A percentile compares a stretch with the other conserved stretches of the same genome.
phyloP scores from a whole-genome alignment of 2,329 filamentous ascomycete species.

The Gnomoniopsis sp. region DNA sequence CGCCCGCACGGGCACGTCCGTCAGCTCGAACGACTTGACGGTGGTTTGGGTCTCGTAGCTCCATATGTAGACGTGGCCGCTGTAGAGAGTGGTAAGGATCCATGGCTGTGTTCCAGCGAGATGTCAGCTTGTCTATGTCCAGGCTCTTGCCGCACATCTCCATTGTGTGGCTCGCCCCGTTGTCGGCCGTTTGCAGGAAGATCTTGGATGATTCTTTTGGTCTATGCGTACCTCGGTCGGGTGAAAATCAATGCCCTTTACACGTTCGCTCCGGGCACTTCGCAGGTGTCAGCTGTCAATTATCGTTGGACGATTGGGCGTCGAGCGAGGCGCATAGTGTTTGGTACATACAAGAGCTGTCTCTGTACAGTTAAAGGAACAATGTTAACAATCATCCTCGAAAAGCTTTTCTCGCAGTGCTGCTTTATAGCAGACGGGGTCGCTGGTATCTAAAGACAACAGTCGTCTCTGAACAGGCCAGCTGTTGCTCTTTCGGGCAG shows the following conservation, averaged over 20 bases:
- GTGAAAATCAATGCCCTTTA: constrained; percentile 97
- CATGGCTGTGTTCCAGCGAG: constrained; percentile 2
- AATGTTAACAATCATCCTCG: constrained; percentile 27
- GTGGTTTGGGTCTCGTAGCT: constrained; percentile 96
- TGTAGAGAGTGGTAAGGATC: constrained; percentile 31
- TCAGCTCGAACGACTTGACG: constrained; percentile 98
- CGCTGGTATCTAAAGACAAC: background rate
- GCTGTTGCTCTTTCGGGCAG: background rate
- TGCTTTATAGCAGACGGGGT: background rate
- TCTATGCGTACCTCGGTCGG: constrained; percentile 92
- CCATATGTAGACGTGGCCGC: constrained; percentile 97
- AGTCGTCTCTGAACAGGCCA: background rate
- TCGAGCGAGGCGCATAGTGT: background rate
- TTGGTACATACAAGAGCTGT: constrained; percentile 57
- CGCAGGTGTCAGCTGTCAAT: background rate
- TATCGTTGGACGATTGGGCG: background rate
- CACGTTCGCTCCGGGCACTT: constrained; percentile 80
- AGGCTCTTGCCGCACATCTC: background rate
- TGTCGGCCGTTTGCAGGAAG: background rate
- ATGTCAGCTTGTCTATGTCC: background rate
- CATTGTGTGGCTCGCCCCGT: background rate
- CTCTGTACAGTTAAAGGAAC: constrained; percentile 50
- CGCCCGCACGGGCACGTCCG: constrained; percentile 94
- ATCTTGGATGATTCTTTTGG: background rate
- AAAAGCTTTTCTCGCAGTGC: background rate